Evolutionary conservation across 2,329 filamentous ascomycete genomes (phyloP), one percentile per base, ranked within the genome.

Genomic region (Fusarium sarcochroum): DNA sequence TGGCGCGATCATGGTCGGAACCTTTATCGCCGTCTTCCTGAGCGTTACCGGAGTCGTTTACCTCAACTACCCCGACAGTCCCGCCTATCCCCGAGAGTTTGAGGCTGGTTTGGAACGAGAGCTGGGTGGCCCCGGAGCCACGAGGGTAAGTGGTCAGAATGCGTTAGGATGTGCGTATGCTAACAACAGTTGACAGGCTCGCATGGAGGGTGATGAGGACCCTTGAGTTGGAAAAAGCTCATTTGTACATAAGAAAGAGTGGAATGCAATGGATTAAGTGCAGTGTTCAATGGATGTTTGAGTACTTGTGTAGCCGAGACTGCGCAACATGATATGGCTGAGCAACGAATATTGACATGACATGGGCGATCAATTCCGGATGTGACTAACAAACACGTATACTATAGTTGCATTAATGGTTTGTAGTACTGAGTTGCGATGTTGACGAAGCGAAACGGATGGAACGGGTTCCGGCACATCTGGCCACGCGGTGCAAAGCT

Each of bases 21-120:
- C 82, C 66, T 94, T 94, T 77, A 80, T 94, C 44, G 83, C 82
- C 21, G 81, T 84, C 54, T 86, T 93, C 69, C 76, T 93, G 34
- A 84, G 86, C 49, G 79, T 94, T 53, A 87, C 85, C 79, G 93
- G 90, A 61, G 82, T 87, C 32, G 89, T 97, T 47, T 89, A 88
- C 76, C 71, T 85, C 66, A 85, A 86, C 75, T 94, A 94, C 73
- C 92, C 92, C 21, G 93, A 95, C 78, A 89, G 85, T 78, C 86
- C 86, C 44, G 87, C 90, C 32, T 89, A 84, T 67, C 91, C 92
- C 11, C 87, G 89, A 62, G 90, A 91, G 72, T 96, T 90, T 75
- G 88, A 90, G 74, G 89, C 85, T 68, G 93, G 93, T 21, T 79
- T 96, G 68, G 87, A 93, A 79, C 86, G 86, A 75, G 93, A 95